Percentiles rank a stretch among this genome's conserved stretches.
These are phyloP conservation scores for Acacia confusa DNA, from an alignment of 306 rosid genomes.

Conservation along the genomic window DNA sequence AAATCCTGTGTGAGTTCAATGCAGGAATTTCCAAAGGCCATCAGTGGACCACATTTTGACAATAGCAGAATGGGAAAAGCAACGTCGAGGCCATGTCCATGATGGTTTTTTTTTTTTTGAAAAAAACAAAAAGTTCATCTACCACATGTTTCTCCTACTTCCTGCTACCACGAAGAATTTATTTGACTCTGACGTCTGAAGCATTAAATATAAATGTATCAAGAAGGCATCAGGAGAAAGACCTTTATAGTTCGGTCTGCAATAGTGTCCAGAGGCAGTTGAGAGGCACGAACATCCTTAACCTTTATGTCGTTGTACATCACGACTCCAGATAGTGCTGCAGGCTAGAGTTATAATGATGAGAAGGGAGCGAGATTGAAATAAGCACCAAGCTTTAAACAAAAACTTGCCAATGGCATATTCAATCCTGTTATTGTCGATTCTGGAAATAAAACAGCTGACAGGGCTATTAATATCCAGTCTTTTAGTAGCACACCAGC, in stretches of 20 bases:
- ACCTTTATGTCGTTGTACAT: constrained; percentile 93
- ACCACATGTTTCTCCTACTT: background rate
- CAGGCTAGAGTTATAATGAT: constrained; percentile 25
- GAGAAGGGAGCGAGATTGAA: background rate
- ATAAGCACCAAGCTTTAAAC: constrained; percentile 1
- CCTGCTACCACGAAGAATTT: background rate
- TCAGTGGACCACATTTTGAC: background rate
- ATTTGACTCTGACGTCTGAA: background rate
- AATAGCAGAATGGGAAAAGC: constrained; percentile 6
- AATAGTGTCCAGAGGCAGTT: constrained; percentile 51
- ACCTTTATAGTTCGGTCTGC: constrained; percentile 76
- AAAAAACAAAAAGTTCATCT: background rate
- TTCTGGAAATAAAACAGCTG: constrained; percentile 90
- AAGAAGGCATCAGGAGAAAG: constrained; percentile 25
- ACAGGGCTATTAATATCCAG: constrained; percentile 95
- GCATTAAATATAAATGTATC: background rate
- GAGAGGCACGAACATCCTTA: constrained; percentile 83
- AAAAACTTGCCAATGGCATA: constrained; percentile 70
- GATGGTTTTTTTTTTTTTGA: background rate
- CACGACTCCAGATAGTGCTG: constrained; percentile 89
- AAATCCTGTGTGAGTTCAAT: constrained; percentile 62
- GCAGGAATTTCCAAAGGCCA: background rate
- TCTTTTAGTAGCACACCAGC: constrained; percentile 95
- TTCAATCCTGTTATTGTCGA: constrained; percentile 80
- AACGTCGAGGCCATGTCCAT: background rate